Conservation (phyloP, 495 filamentous ascomycete species). For the Clavariopsis aquatica region DNA sequence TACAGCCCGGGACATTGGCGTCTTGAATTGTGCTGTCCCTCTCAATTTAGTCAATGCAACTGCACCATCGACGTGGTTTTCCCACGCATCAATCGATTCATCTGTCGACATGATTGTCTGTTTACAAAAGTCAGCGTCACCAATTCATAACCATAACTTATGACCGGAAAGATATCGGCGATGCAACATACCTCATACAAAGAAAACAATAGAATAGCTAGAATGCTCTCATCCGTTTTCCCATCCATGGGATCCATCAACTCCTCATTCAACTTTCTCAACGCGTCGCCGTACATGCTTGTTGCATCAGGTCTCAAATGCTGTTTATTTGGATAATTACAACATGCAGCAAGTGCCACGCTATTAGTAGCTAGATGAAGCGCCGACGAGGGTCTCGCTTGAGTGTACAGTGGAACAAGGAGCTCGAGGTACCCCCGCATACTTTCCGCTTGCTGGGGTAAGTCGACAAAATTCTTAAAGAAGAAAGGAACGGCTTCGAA, state of each 20-base stretch:
- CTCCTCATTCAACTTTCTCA: conserved; percentile 35
- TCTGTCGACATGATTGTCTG: conserved; percentile 38
- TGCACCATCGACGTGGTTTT: conserved; percentile 42
- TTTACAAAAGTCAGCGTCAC: conserved; percentile 4
- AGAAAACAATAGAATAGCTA: conserved; percentile 41
- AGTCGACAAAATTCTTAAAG: conserved; percentile 41
- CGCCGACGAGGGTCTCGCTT: conserved; percentile 32
- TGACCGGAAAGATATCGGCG: not conserved
- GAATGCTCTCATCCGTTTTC: conserved; percentile 39
- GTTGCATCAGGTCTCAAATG: conserved; percentile 34
- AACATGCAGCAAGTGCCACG: conserved; percentile 37
- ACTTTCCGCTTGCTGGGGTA: conserved; percentile 38
- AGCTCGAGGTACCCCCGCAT: conserved; percentile 40
- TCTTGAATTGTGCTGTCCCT: conserved; percentile 40
- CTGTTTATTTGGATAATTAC: conserved; percentile 39
- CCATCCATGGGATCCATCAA: conserved; percentile 35
- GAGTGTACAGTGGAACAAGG: conserved; percentile 39
- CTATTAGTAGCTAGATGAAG: conserved; percentile 42
- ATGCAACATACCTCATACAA: conserved; percentile 41
- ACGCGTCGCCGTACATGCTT: conserved; percentile 38
- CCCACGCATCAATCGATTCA: conserved; percentile 37
- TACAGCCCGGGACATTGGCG: conserved; percentile 34
- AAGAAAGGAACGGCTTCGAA: conserved; percentile 42
- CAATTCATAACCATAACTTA: not conserved
- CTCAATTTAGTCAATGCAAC: conserved; percentile 41